Base-by-base conservation (phyloP, 768 basidiomycete genomes). In the Podaxis mareebaensis region DNA sequence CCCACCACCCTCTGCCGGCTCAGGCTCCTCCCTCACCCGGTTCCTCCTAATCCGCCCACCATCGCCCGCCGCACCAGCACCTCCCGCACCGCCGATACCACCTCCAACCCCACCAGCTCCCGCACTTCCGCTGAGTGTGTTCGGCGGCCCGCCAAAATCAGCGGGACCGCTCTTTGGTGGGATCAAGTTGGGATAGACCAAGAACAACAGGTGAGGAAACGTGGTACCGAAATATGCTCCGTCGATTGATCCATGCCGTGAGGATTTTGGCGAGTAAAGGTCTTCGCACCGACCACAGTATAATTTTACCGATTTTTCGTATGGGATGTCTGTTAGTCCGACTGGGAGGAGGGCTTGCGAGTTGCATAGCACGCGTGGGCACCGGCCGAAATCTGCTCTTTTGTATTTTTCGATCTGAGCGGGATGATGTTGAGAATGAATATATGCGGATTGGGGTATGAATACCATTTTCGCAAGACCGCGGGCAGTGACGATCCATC, bases 221-320 rank as follows among this genome's bases (percentile, higher is more conserved):
- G 96, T 97, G 0, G 95, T 96, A 64, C 97, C 97, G 69, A 99
- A 99, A 77, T 96, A 99, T 1, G 97, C 97, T 30, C 97, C 96
- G 73, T 99, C 97, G 72, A 99, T 98, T 40, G 91, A 91, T 54
- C 96, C 96, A 74, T 99, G 97, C 30, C 96, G 87, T 4, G 95
- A 95, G 1, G 93, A 95, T 75, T 99, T 99, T 40, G 97, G 97
- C 0, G 92, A 94, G 77, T 99, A 99, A 68, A 99, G 89, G 77
- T 99, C 97, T 77, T 99, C 96, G 76, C 97, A 99, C 40, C 95
- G 90, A 1, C 95, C 96, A 73, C 97, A 99, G 78, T 95, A 98
- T 55, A 99, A 90, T 74, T 99, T 99, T 73, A 99, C 96, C 33
- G 95, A 95, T 78, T 99, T 99, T 74, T 97, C 93, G 76, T 97